Conservation (phyloP, 257 asterid species). For the Lavandula angustifolia region DNA sequence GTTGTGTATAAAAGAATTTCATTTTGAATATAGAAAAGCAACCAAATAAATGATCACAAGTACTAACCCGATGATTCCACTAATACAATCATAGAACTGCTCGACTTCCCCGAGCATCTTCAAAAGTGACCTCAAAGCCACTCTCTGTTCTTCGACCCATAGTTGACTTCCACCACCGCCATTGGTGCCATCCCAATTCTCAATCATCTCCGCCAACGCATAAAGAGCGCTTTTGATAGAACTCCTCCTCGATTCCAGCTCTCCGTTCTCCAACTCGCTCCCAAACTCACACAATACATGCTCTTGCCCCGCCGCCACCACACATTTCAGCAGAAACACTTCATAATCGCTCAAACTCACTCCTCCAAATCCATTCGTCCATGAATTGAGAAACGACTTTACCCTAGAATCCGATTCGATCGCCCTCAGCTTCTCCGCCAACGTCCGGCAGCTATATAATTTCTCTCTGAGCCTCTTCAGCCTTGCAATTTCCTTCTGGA, state of each 20-base stretch:
- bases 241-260: conserved; percentile 42
- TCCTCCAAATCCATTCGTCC: conserved; percentile 42
- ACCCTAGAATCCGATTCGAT: conserved; percentile 71
- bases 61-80: conserved; percentile 94
- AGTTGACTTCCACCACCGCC: conserved; percentile 37
- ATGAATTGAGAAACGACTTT: conserved; percentile 44
- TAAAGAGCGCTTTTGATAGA: conserved; percentile 67
- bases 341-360: conserved; percentile 58
- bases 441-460: conserved; percentile 44
- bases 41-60: conserved; percentile 19
- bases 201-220: conserved; percentile 88
- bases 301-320: conserved; percentile 84
- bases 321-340: conserved; percentile 73
- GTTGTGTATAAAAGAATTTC: neutral
- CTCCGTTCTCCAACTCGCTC: conserved; percentile 34
- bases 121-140: conserved; percentile 64
- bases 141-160: conserved; percentile 46
- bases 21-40: conserved; percentile 6
- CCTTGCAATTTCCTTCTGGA: conserved; percentile 63
- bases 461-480: conserved; percentile 48
- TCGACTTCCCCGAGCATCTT: conserved; percentile 80
- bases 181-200: conserved; percentile 58
- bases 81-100: conserved; percentile 86
- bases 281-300: conserved; percentile 61
- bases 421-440: conserved; percentile 48